Base-by-base conservation (phyloP, 805 yeast species). In the Saccharomyces eubayanus region DNA sequence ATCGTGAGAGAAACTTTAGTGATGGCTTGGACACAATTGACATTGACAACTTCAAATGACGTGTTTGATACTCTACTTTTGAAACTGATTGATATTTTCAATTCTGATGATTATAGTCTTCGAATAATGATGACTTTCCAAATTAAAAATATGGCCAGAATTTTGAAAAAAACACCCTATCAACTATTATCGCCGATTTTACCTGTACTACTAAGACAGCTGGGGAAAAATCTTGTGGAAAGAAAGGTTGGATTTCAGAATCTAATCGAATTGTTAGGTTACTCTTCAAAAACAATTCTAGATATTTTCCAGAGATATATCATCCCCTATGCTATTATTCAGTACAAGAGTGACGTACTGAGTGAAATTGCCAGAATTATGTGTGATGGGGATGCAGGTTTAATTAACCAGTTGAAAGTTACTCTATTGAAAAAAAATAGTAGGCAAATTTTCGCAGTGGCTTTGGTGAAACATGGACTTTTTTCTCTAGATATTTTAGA, bases 131-230 rank as follows among this genome's bases (percentile, higher is more conserved):
- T 87, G 59, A 89, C 89, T 0, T 82, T 83, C 57, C 84, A 83
- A 53, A 70, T 92, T 3, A 71, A 80, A 24, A 70, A 76, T 31
- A 76, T 87, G 11, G 85, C 97, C 0, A 61, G 71, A 16, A 73
- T 80, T 1, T 79, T 80, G 59, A 69, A 74, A 1, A 71, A 79
- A 36, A 81, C 96, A 0, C 84, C 96, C 0, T 90, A 92, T 80
- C 88, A 86, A 64, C 69, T 92, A 12, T 72, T 89, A 21, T 81
- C 87, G 6, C 96, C 96, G 0, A 87, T 81, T 56, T 77, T 94
- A 61, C 90, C 92, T 2, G 78, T 84, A 36, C 74, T 90, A 6
- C 79, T 91, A 41, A 78, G 82, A 46, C 77, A 78, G 27, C 75
- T 89, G 16, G 83, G 89, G 3, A 80, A 80, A 57, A 75, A 76